Evolutionary conservation across 371 early-diverging fungal genomes (phyloP).

Genomic region (Rhizopus delemar): DNA sequence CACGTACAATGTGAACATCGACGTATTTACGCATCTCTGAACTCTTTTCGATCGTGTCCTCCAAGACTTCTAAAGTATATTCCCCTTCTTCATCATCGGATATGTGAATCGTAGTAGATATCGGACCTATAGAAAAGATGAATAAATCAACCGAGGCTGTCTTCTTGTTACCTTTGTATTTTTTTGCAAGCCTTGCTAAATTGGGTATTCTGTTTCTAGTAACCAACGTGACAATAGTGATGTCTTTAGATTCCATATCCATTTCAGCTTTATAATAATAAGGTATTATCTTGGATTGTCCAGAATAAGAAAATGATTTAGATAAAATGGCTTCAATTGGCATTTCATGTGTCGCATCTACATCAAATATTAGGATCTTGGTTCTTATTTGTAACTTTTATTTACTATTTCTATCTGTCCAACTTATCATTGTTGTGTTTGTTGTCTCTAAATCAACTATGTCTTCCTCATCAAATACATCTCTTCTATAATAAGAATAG

Average conservation of each 20-base stretch:
- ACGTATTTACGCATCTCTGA: conserved; percentile 54
- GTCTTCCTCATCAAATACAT: conserved; percentile 20
- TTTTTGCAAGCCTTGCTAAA: conserved; percentile 49
- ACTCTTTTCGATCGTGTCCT: conserved; percentile 45
- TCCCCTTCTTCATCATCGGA: conserved; percentile 51
- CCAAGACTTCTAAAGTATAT: conserved; percentile 42
- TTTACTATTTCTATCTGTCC: conserved; percentile 28
- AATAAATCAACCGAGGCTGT: no score
- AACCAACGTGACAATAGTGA: conserved; percentile 59
- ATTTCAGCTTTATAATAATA: conserved; percentile 54
- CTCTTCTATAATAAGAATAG: conserved; percentile 20
- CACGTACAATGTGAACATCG: conserved; percentile 61
- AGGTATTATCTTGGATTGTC: conserved; percentile 58
- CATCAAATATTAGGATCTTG: not conserved
- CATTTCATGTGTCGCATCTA: conserved; percentile 28
- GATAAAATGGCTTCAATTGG: conserved; percentile 29
- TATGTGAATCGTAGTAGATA: conserved; percentile 62
- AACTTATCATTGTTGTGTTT: conserved; percentile 22
- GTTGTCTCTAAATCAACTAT: conserved; percentile 5
- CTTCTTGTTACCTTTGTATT: conserved; percentile 43
- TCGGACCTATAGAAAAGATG: conserved; percentile 43
- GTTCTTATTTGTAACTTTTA: not conserved
- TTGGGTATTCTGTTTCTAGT: conserved; percentile 53
- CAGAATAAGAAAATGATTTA: conserved; percentile 34
- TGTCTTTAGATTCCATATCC: conserved; percentile 47